Evolutionary conservation across 257 asterid species (phyloP), one percentile per base, ranked within the genome.

Genomic region (Solanum peruvianum): DNA sequence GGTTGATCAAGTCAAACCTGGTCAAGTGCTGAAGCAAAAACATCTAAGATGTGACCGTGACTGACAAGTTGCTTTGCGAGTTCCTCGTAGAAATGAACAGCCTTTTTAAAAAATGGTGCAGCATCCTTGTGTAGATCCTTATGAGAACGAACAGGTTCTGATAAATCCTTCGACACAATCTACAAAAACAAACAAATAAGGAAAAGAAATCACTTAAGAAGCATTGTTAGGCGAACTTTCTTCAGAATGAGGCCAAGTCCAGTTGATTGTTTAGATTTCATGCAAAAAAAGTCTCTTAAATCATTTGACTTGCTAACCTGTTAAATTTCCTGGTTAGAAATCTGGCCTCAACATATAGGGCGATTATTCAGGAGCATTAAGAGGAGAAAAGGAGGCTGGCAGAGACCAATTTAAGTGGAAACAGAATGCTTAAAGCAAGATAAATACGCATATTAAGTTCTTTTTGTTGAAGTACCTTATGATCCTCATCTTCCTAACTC

Each of bases 121-220:
- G 99, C 98, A 87, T 97, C 99, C 94, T 97, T 96, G 92, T 96
- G 99, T 76, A 97, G 94, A 94, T 97, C 99, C 91, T 96, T 97
- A 89, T 97, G 99, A 12, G 99, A 97, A 76, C 99, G 98, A 73
- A 90, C 98, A 35, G 99, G 99, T 89, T 97, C 99, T 72, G 99
- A 96, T 86, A 97, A 86, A 90, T 96, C 99, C 92, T 96, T 97
- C 29, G 99, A 93, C 86, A 92, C 98, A 91, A 97, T 97, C 99
- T 97, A 92, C 91, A 90, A 69, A 81, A 84, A 9, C 84, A 15
- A 45, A 31, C 42, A 80, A 52, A 80, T 3, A 80, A 47, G 42
- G 35, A 31, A 47, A 49, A 11, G 71, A 86, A 86, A 23, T 41
- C 35, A 4, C 35, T 75, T n/a, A 23, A 23, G 21, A 75, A 75